Percentiles rank a stretch among this genome's conserved stretches.
phyloP scores from a whole-genome alignment of 225 moss, liverwort and hornwort species.

The Takakia lepidozioides region DNA sequence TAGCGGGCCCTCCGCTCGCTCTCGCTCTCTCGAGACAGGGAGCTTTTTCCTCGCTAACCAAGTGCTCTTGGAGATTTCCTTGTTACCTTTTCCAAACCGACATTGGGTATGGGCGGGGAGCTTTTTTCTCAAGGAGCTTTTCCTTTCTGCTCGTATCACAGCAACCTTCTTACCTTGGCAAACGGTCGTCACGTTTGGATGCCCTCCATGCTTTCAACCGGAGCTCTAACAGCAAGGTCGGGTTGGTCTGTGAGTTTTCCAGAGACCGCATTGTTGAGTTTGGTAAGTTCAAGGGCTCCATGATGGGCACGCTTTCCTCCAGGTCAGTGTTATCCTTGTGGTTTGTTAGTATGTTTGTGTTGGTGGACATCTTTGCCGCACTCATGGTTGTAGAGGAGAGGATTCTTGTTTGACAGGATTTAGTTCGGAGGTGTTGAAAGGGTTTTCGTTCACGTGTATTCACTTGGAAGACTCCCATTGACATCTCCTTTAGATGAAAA shows the following conservation, averaged over 20 bases:
- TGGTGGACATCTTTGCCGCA: background rate
- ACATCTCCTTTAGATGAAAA: too few relatives aligned
- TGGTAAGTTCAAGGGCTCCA: slow-evolving; percentile 49
- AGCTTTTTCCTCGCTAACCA: too few relatives aligned
- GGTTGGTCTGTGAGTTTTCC: slow-evolving; percentile 4
- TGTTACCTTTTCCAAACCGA: too few relatives aligned
- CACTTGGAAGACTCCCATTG: too few relatives aligned
- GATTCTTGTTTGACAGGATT: background rate
- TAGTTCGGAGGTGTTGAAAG: slow-evolving; percentile 7
- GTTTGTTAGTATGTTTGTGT: background rate
- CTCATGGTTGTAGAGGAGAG: background rate
- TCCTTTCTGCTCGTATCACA: too few relatives aligned
- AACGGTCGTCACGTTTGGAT: background rate
- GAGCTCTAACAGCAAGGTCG: background rate
- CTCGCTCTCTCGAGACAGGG: too few relatives aligned
- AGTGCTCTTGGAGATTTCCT: too few relatives aligned
- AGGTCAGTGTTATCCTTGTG: slow-evolving; percentile 7
- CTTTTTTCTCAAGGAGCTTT: too few relatives aligned
- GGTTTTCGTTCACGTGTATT: slow-evolving; percentile 16
- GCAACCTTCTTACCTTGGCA: too few relatives aligned
- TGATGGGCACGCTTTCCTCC: slow-evolving; percentile 54
- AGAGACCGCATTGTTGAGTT: slow-evolving; percentile 39
- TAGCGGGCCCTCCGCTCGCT: too few relatives aligned
- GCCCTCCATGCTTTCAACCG: slow-evolving; percentile 8
- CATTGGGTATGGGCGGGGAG: too few relatives aligned